Conservation (phyloP, 2,329 filamentous ascomycete species). For the Bipolaris sorokiniana region DNA sequence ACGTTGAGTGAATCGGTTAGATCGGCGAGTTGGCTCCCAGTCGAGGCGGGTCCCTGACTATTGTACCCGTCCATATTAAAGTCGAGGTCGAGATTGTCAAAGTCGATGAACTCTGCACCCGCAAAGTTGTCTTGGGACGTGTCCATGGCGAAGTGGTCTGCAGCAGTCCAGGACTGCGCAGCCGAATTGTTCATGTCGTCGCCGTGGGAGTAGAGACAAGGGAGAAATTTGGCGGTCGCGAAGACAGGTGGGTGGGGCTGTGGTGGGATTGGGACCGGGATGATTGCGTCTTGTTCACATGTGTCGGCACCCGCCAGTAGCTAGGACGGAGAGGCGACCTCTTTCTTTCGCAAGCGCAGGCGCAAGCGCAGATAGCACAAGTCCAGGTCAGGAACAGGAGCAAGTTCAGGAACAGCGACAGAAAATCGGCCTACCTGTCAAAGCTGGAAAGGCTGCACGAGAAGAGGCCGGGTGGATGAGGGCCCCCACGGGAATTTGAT, state of each 20-base stretch:
- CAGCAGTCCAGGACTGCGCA: slow-evolving; percentile 47
- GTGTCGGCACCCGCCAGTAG: background rate
- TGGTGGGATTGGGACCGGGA: slow-evolving; percentile 6
- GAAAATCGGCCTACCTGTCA: slow-evolving; percentile 7
- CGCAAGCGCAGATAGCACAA: background rate
- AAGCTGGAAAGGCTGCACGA: slow-evolving; percentile 15
- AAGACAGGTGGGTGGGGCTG: slow-evolving; percentile 16
- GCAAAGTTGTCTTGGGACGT: slow-evolving; percentile 51
- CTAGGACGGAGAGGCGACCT: too few relatives aligned
- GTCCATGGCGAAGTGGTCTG: slow-evolving; percentile 51
- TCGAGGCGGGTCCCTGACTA: slow-evolving; percentile 24
- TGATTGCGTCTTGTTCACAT: slow-evolving; percentile 9
- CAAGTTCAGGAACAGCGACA: background rate
- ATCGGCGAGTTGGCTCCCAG: slow-evolving; percentile 39
- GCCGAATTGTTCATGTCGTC: slow-evolving; percentile 43
- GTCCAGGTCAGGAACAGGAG: background rate
- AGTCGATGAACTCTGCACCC: slow-evolving; percentile 52
- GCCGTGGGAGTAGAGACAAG: slow-evolving; percentile 16
- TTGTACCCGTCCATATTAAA: slow-evolving; percentile 39
- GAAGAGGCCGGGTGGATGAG: slow-evolving; percentile 13
- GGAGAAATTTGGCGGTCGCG: slow-evolving; percentile 17
- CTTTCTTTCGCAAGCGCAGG: background rate
- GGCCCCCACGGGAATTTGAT: slow-evolving; percentile 28
- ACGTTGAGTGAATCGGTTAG: slow-evolving; percentile 43
- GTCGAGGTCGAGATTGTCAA: slow-evolving; percentile 42